Conservation (phyloP, 192 early-diverging fungal genomes). For the Coemansia sp. region DNA sequence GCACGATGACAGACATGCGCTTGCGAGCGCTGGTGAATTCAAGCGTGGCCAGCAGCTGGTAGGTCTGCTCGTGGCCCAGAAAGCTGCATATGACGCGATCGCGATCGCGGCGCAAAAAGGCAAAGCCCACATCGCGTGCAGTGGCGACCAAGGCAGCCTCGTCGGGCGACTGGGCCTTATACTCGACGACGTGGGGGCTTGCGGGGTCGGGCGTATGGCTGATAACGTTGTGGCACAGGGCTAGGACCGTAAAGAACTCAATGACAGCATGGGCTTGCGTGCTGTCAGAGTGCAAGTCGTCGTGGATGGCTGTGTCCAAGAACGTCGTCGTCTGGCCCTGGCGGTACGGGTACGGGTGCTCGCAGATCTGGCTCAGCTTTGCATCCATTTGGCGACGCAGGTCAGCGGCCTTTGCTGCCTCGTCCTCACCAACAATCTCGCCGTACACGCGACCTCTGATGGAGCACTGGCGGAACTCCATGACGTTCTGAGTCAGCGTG, state of each 20-base stretch:
- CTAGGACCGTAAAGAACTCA: conserved; percentile 83
- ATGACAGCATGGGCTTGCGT: conserved; percentile 65
- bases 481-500: conserved; percentile 94
- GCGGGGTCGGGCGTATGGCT: conserved; percentile 60
- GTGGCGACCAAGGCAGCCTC: conserved; percentile 91
- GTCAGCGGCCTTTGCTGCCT: conserved; percentile 14
- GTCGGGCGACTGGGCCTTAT: conserved; percentile 94
- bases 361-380: conserved; percentile 60
- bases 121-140: conserved; percentile 82
- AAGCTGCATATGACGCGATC: conserved; percentile 72
- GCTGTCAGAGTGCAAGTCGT: conserved; percentile 60
- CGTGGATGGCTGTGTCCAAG: conserved; percentile 66
- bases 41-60: conserved; percentile 69
- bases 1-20: conserved; percentile 92
- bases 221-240: conserved; percentile 90
- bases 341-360: conserved; percentile 60
- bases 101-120: conserved; percentile 74
- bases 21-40: conserved; percentile 97
- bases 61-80: conserved; percentile 70
- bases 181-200: conserved; percentile 64
- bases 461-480: conserved; percentile 93
- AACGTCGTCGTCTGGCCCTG: conserved; percentile 69
- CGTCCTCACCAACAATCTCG: conserved; percentile 45
- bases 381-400: conserved; percentile 58
- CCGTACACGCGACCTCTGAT: conserved; percentile 88